Evolutionary conservation across 768 basidiomycete species (phyloP), one percentile per base, ranked within the genome.

Genomic region (Gymnopilus dilepis): DNA sequence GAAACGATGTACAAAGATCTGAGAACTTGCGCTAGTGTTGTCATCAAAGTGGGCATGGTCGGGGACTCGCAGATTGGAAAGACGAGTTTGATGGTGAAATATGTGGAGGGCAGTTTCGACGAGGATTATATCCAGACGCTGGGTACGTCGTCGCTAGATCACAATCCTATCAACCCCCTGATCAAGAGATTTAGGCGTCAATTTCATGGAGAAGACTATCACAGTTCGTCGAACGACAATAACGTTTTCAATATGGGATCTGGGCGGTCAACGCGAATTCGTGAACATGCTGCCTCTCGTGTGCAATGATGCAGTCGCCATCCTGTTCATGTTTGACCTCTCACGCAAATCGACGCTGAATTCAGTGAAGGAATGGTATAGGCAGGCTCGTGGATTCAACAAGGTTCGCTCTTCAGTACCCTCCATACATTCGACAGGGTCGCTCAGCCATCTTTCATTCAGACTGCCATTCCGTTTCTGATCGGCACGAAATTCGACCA

Each of bases 181-280:
- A 22, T 31, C 21, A 30, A 6, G 24, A 6, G 15, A 31, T 2
- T 53, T 45, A 81, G 94, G 97, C 82, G 95, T 98, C 80, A 98
- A 98, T 78, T 99, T 99, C 77, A 99, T 99, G 97, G 97, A 99
- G 82, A 99, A 99, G 84, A 97, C 97, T 15, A 98, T 99, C 70
- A 92, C 93, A 58, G 97, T 99, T 67, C 89, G 97, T 68, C 90
- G 96, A 76, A 99, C 97, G 60, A 97, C 97, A 58, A 99, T 99
- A 76, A 98, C 97, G 2, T 99, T 99, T 80, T 98, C 96, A 65
- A 97, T 99, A 77, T 99, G 97, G 96, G 95, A 97, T 82, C 80
- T 97, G 59, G 95, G 95, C 66, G 95, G 94, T 50, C 97, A 99
- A 75, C 85, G 97, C 56, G 97, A 99, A 77, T 99, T 99, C 76